phyloP scores from a whole-genome alignment of 2,329 filamentous ascomycete species.

The Penicillium verrucosum region DNA sequence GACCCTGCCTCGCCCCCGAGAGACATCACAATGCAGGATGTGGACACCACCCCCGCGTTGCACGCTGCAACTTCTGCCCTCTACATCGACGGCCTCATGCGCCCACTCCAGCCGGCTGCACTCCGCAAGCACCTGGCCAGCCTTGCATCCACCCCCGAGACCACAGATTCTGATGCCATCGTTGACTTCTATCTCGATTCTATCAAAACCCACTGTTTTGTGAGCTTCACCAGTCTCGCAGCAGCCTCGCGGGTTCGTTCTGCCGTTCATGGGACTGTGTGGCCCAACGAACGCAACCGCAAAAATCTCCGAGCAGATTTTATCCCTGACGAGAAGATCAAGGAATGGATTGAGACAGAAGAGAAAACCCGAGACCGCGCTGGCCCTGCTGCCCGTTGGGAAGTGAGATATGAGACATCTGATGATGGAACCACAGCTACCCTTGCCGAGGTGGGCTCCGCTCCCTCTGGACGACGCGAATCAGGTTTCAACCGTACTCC shows the following conservation, averaged over 20 bases:
- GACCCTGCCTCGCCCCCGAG: constrained; percentile 26
- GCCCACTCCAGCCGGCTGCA: constrained; percentile 68
- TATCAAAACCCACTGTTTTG: constrained; percentile 85
- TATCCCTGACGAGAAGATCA: constrained; percentile 70
- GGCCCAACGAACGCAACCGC: constrained; percentile 81
- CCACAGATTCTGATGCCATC: constrained; percentile 56
- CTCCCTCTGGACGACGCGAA: constrained; percentile 27
- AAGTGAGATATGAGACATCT: constrained; percentile 65
- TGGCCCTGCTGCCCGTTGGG: constrained; percentile 58
- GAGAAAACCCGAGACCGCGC: constrained; percentile 47
- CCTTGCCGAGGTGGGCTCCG: constrained; percentile 51
- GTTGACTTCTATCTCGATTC: constrained; percentile 73
- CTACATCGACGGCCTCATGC: constrained; percentile 88
- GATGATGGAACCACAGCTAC: constrained; percentile 56
- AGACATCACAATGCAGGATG: constrained; percentile 34
- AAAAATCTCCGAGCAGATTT: constrained; percentile 88
- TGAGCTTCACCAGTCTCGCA: constrained; percentile 63
- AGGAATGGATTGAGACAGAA: constrained; percentile 71
- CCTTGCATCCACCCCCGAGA: constrained; percentile 61
- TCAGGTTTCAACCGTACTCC: constrained; percentile 29
- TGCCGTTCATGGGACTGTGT: constrained; percentile 72
- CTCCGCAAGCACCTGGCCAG: constrained; percentile 67
- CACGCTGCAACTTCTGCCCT: constrained; percentile 73
- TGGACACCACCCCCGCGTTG: constrained; percentile 54
- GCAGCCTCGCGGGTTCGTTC: constrained; percentile 75